These are phyloP conservation scores for Hypoxylon sp. DNA, from an alignment of 2,329 filamentous ascomycete species.

Conservation along the genomic window DNA sequence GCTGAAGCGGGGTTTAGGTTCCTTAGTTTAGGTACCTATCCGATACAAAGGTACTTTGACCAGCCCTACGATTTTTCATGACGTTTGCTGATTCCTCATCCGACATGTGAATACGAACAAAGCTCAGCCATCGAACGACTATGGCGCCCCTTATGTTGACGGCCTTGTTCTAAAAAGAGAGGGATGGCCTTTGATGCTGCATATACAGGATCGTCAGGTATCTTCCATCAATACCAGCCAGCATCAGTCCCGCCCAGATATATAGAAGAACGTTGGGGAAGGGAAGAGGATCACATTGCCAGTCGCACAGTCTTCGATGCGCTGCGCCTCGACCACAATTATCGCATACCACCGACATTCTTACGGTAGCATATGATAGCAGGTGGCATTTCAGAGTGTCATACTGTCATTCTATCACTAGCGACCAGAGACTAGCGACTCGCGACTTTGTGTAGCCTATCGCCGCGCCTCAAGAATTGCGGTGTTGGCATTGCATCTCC, in stretches of 20 bases:
- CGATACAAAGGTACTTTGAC: too few species aligned
- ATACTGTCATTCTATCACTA: neutral
- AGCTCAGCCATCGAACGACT: slow-evolving; percentile 8
- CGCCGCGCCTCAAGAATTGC: neutral
- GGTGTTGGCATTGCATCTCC: neutral
- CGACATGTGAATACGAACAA: slow-evolving; percentile 15
- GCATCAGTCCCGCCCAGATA: too few species aligned
- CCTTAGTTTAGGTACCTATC: too few species aligned
- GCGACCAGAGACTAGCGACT: neutral
- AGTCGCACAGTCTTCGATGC: neutral
- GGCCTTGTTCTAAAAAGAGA: neutral
- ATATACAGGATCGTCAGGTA: too few species aligned
- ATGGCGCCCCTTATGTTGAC: neutral
- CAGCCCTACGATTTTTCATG: neutral
- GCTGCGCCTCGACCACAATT: slow-evolving; percentile 11
- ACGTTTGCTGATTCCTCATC: slow-evolving; percentile 1
- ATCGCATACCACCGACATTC: slow-evolving; percentile 8
- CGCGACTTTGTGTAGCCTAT: neutral
- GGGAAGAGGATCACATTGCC: neutral
- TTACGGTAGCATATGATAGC: slow-evolving; percentile 1
- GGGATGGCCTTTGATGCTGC: neutral
- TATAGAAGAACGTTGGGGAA: too few species aligned
- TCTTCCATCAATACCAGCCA: neutral
- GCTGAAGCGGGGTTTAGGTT: slow-evolving; percentile 17
- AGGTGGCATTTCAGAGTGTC: neutral